A percentile compares a stretch with the other conserved stretches of the same genome.
Conservation (phyloP, 257 asterid genomes). For the Cruciata laevipes region DNA sequence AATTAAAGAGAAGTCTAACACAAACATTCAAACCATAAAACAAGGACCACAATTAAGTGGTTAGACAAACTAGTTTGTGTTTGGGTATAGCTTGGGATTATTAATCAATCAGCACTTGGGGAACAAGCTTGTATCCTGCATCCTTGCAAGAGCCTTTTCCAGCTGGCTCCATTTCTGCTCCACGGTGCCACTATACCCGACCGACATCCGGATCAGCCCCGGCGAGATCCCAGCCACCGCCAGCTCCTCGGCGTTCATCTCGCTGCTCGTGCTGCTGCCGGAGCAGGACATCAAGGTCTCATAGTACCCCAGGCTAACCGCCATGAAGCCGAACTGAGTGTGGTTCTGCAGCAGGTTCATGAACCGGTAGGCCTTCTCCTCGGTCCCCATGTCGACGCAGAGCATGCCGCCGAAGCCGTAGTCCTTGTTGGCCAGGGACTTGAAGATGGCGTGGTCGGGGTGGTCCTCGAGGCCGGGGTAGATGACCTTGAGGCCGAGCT, state of each 20-base stretch:
- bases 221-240: constrained; percentile 75
- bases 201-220: constrained; percentile 77
- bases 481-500: constrained; percentile 64
- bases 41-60: background rate
- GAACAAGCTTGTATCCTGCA: constrained; percentile 37
- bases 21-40: no score
- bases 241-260: constrained; percentile 63
- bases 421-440: constrained; percentile 49
- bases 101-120: constrained; percentile 14
- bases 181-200: constrained; percentile 67
- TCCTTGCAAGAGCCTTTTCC: constrained; percentile 56
- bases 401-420: constrained; percentile 82
- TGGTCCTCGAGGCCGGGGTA: constrained; percentile 84
- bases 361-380: constrained; percentile 65
- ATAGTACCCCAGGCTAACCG: constrained; percentile 86
- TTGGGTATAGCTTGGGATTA: background rate
- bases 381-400: constrained; percentile 82
- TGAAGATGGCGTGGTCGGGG: constrained; percentile 54
- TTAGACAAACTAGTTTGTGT: no score
- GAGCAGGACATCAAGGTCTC: constrained; percentile 97
- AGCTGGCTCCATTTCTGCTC: constrained; percentile 92
- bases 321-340: constrained; percentile 84
- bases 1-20: no score
- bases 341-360: constrained; percentile 66
- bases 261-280: constrained; percentile 91